Conservation (phyloP, 2,329 filamentous ascomycete genomes). For the Alternaria solani region DNA sequence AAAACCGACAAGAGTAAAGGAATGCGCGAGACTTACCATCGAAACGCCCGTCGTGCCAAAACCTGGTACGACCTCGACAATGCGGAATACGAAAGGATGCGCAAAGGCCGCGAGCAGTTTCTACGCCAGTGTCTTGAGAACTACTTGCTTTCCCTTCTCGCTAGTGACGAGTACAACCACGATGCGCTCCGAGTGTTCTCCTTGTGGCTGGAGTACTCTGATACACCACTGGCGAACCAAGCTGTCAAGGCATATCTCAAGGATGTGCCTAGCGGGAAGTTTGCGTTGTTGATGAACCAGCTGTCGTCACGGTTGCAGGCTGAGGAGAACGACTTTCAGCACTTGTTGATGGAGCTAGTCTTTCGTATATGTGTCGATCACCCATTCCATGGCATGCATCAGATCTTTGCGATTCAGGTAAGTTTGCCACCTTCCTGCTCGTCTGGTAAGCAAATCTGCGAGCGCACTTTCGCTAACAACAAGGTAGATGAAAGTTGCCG, state of each 20-base stretch:
- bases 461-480: background rate
- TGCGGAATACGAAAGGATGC: conserved; percentile 81
- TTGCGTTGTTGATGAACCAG: conserved; percentile 93
- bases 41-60: conserved; percentile 73
- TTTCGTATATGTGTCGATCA: conserved; percentile 89
- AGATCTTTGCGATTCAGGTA: conserved; percentile 75
- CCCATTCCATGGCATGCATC: conserved; percentile 96
- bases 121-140: conserved; percentile 91
- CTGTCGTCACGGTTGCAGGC: conserved; percentile 89
- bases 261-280: conserved; percentile 87
- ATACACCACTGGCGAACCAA: conserved; percentile 77
- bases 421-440: background rate
- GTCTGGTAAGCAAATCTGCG: background rate
- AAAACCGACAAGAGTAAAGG: conserved; percentile 55
- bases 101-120: conserved; percentile 79
- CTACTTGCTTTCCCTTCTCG: conserved; percentile 83
- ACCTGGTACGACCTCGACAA: conserved; percentile 92
- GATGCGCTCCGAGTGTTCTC: conserved; percentile 92
- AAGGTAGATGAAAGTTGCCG: conserved; percentile 57
- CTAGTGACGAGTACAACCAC: conserved; percentile 88
- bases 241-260: conserved; percentile 75
- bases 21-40: conserved; percentile 62
- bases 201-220: conserved; percentile 88
- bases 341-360: conserved; percentile 75
- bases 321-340: conserved; percentile 75